These are phyloP conservation scores for Grifola frondosa DNA, from an alignment of 1,284 basidiomycete species.

Conservation along the genomic window DNA sequence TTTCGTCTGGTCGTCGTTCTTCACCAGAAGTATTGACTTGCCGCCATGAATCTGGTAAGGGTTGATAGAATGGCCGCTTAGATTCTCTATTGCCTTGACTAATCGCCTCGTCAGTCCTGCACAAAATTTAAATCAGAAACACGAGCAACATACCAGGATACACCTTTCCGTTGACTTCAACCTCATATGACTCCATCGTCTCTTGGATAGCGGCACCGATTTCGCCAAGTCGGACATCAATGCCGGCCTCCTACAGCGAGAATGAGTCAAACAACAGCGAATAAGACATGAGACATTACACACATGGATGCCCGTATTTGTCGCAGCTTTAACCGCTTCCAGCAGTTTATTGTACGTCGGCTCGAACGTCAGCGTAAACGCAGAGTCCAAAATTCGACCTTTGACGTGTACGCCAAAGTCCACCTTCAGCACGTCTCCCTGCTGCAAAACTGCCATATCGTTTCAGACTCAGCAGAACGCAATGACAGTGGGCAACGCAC, in stretches of 20 bases:
- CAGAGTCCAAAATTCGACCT: constrained; percentile 93
- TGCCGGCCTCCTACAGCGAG: constrained; percentile 81
- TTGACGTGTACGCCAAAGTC: constrained; percentile 98
- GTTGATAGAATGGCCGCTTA: constrained; percentile 90
- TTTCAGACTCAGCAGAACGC: constrained; percentile 5
- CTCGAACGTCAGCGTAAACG: constrained; percentile 91
- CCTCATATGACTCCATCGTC: constrained; percentile 99
- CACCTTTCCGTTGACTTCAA: constrained; percentile 85
- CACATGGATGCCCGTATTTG: constrained; percentile 86
- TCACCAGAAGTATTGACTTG: constrained; percentile 91
- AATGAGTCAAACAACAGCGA: not conserved
- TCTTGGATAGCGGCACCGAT: constrained; percentile 94
- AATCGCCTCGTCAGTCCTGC: too few species aligned
- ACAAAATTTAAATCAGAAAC: too few species aligned
- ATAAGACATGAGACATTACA: constrained; percentile 14
- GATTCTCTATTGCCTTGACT: constrained; percentile 91
- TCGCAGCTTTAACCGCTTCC: constrained; percentile 92
- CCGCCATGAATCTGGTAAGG: constrained; percentile 87
- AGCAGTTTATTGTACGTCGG: constrained; percentile 89
- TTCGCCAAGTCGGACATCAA: constrained; percentile 93
- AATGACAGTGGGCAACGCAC: constrained; percentile 42
- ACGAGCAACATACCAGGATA: constrained; percentile 63
- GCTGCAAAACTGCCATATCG: constrained; percentile 62
- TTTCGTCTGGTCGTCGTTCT: constrained; percentile 87
- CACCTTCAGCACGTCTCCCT: constrained; percentile 92